phyloP scores from a whole-genome alignment of 2,329 filamentous ascomycete species.

The Calonectria montana region DNA sequence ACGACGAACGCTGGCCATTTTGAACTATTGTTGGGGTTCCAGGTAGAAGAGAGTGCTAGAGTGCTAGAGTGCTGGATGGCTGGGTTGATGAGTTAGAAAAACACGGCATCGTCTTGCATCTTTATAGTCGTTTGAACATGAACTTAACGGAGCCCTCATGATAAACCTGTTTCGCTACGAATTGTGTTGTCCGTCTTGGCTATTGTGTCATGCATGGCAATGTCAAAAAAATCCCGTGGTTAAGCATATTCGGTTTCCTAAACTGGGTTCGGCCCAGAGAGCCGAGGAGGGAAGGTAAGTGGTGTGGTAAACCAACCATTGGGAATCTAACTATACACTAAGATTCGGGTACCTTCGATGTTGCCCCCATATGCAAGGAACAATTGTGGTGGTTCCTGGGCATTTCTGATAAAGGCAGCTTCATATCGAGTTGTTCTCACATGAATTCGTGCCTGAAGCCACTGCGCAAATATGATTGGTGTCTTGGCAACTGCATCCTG shows the following conservation, averaged over 20 bases:
- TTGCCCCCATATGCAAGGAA: slow-evolving; percentile 6
- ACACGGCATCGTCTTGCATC: not conserved
- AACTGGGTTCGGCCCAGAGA: slow-evolving; percentile 32
- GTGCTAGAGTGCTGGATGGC: not conserved
- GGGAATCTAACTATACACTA: not conserved
- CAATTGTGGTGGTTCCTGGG: slow-evolving; percentile 10
- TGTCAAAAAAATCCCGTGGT: slow-evolving; percentile 18
- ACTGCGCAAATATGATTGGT: not conserved
- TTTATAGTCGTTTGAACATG: not conserved
- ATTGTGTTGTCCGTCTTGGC: slow-evolving; percentile 21
- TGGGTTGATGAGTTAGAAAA: not conserved
- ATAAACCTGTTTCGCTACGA: not conserved
- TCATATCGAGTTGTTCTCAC: not conserved
- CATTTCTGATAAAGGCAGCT: slow-evolving; percentile 1
- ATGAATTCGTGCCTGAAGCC: not conserved
- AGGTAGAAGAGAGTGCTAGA: not conserved
- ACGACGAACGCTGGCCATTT: slow-evolving; percentile 45
- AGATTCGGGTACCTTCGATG: slow-evolving; percentile 4
- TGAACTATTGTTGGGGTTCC: slow-evolving; percentile 8
- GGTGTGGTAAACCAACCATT: not conserved
- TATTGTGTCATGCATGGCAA: slow-evolving; percentile 30
- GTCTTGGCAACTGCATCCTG: not conserved
- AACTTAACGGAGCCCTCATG: not conserved
- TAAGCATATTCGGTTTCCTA: slow-evolving; percentile 36
- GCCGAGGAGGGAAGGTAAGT: slow-evolving; percentile 41